A percentile compares a stretch with the other conserved stretches of the same genome.
phyloP scores from a whole-genome alignment of 2,329 filamentous ascomycete species.

The Coniella vitis region DNA sequence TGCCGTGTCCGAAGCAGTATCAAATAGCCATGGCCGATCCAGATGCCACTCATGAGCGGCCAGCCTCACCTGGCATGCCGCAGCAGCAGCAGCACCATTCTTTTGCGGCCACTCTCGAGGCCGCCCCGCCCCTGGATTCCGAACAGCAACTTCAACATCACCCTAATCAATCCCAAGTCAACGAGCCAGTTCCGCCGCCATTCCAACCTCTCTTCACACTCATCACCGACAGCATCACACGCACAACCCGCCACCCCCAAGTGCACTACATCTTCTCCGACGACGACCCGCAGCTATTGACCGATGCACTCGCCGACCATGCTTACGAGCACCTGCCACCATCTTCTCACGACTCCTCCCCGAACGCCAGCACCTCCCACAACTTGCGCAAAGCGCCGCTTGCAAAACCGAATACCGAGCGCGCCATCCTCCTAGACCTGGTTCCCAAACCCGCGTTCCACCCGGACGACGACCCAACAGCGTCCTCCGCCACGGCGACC shows the following conservation, averaged over 20 bases:
- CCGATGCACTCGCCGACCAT: slow-evolving; percentile 51
- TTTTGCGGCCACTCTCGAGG: neutral
- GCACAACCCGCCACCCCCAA: slow-evolving; percentile 72
- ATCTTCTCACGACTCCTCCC: slow-evolving; percentile 18
- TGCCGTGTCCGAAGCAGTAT: neutral
- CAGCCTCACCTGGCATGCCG: neutral
- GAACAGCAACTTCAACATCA: slow-evolving; percentile 5
- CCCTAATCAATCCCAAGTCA: slow-evolving; percentile 13
- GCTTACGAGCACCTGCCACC: slow-evolving; percentile 18
- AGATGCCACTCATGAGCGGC: neutral
- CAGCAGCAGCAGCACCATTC: no score
- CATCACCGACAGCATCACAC: slow-evolving; percentile 66
- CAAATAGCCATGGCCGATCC: slow-evolving; percentile 10
- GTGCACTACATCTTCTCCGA: slow-evolving; percentile 92
- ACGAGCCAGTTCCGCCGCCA: slow-evolving; percentile 26
- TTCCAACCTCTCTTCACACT: slow-evolving; percentile 84
- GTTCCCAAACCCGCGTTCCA: slow-evolving; percentile 21
- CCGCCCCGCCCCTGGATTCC: neutral
- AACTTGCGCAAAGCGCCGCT: neutral
- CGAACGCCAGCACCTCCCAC: slow-evolving; percentile 22
- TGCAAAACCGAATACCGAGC: slow-evolving; percentile 24
- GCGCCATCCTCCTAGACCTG: slow-evolving; percentile 52
- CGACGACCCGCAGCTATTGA: slow-evolving; percentile 75
- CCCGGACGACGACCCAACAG: neutral
- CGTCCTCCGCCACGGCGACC: neutral